A percentile compares a stretch with the other conserved stretches of the same genome.
Conservation (phyloP, 768 basidiomycete genomes). For the Trametes gibbosa region DNA sequence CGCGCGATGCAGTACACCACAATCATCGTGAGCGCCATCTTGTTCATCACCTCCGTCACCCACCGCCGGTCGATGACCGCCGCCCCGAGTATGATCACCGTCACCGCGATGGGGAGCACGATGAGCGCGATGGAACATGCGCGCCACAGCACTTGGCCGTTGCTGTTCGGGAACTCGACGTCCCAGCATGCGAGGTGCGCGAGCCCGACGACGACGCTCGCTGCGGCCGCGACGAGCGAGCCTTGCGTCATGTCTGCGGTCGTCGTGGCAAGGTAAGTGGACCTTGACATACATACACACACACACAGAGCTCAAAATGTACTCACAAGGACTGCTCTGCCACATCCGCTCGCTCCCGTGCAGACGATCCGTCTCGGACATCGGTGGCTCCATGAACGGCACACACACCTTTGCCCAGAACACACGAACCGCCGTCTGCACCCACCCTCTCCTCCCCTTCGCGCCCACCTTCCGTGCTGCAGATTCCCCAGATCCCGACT, state of each 20-base stretch:
- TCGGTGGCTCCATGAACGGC: slow-evolving; percentile 6
- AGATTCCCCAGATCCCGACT: no score
- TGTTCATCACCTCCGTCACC: slow-evolving; percentile 19
- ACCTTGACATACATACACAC: no score
- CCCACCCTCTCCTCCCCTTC: not conserved
- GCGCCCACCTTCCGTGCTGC: not conserved
- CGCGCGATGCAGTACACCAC: slow-evolving; percentile 16
- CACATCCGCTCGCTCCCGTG: slow-evolving; percentile 12
- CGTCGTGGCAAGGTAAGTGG: no score
- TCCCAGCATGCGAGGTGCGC: slow-evolving; percentile 19
- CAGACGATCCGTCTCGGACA: slow-evolving; percentile 8
- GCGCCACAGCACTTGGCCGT: slow-evolving; percentile 17
- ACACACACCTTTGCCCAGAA: slow-evolving; percentile 1
- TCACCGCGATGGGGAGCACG: slow-evolving; percentile 8
- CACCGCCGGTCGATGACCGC: slow-evolving; percentile 10
- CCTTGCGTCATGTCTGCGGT: slow-evolving; percentile 15
- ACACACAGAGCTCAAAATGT: no score
- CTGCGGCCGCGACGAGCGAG: slow-evolving; percentile 11
- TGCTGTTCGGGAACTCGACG: slow-evolving; percentile 19
- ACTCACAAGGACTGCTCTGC: slow-evolving; percentile 19
- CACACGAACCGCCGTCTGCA: not conserved
- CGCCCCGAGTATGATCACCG: slow-evolving; percentile 17
- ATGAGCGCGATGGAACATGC: slow-evolving; percentile 11
- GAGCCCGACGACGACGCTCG: slow-evolving; percentile 13
- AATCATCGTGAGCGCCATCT: slow-evolving; percentile 13